Percentiles rank a stretch among this genome's conserved stretches.
Evolutionary conservation across 202 grass and related monocot genomes (phyloP).

Genomic region (Cymbopogon flexuosus): DNA sequence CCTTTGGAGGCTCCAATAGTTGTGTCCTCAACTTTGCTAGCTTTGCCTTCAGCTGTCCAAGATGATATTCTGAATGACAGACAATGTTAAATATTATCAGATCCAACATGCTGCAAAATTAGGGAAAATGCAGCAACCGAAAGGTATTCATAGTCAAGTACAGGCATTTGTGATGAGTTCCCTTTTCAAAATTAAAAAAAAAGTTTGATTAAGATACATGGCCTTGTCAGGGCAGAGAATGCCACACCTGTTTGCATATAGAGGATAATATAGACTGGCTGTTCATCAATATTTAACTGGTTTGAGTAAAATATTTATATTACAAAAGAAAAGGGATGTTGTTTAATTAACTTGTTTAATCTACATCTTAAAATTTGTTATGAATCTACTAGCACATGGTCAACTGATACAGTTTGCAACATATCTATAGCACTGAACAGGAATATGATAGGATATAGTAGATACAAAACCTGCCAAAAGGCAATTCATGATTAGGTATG

Average conservation of each 20-base stretch:
- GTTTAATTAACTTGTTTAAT: neutral
- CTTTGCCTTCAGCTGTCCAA: slow-evolving; percentile 96
- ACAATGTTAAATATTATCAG: neutral
- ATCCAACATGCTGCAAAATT: slow-evolving; percentile 1
- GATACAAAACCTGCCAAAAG: neutral
- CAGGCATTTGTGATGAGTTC: neutral
- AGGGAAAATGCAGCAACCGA: neutral
- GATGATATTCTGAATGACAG: slow-evolving; percentile 77
- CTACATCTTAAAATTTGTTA: neutral
- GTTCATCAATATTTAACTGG: neutral
- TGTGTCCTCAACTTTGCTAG: slow-evolving; percentile 97
- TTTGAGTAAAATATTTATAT: neutral
- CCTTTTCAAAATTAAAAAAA: neutral
- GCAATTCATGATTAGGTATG: neutral
- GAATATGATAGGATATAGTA: neutral
- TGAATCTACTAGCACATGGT: neutral
- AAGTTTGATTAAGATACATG: neutral
- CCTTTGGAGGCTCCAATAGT: slow-evolving; percentile 97
- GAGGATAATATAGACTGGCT: neutral
- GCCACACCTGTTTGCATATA: neutral
- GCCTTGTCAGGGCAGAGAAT: neutral
- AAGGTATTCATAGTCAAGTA: neutral
- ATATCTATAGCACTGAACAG: neutral
- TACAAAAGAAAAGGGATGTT: neutral
- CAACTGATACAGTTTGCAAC: neutral